Base-by-base conservation (phyloP, 163 green algal species). In the Chlamydomonas reinhardtii region DNA sequence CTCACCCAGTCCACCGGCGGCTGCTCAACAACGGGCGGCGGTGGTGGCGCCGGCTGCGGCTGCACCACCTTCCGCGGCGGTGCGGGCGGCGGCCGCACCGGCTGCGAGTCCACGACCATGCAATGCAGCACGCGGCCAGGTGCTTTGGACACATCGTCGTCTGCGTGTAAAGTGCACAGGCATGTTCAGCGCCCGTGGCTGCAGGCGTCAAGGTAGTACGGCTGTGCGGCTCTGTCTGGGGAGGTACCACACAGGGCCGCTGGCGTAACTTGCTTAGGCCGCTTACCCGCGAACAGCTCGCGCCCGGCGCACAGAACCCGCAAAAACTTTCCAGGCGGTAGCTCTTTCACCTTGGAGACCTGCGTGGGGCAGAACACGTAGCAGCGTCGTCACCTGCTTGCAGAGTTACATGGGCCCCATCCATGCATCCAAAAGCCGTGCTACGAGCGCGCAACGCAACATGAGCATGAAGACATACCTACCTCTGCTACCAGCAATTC, bases 1-100 rank as follows among this genome's bases (percentile, higher is more conserved):
- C 85, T 79, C 61, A 93, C 89, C 89, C 86, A 91, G 79, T 93
- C 89, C 8, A 87, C 75, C 24, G 72, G 35, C 4, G 56, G 81
- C 59, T 81, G 81, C 81, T 87, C 81, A 29, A 80, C 81, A 5
- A 74, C 71, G 12, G 81, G 81, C 14, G 71, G 70, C 39, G 82
- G 72, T 17, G 82, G 34, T 5, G 56, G 82, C 9, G 56, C 25
- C 17, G 48, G 71, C 24, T 25, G 22, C 70, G 70, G 70, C 37
- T 8, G 22, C 34, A 56, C 66, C 52, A 71, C 68, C 35, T 86
- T 85, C 9, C 68, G 80, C 56, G 43, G 54, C 15, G 69, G 80
- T 15, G 35, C 66, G 6, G 80, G 70, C 35, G 64, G 56, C 8
- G 72, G 82, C 37, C 72, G 71, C 43, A 76, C 59, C 0, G 66